Evolutionary conservation across 1,284 basidiomycete species (phyloP), one percentile per base, ranked within the genome.

Genomic region (Microbotryomycetes sp.): DNA sequence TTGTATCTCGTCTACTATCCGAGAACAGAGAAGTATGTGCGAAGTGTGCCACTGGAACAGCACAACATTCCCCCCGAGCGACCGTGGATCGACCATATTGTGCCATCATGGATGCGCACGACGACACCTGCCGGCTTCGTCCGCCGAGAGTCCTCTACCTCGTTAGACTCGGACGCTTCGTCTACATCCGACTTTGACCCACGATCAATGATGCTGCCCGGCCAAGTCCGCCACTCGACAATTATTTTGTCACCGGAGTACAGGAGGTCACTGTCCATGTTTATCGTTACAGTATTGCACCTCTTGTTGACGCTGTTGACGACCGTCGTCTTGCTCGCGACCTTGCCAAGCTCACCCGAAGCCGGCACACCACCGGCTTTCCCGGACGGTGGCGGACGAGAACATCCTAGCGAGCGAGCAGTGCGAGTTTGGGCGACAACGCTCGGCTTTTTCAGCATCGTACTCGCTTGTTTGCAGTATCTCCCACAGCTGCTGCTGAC

Each of bases 1-100:
- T 82, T 97, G 3, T 98, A 89, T 77, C 86, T 98, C 76, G 78
- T 88, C 50, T 98, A 93, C 80, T 98, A 91, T 73, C 93, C 93
- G 0, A 76, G 80, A 13, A 83, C 89, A 68, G 83, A 87, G 68
- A 91, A 91, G 74, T 89, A 86, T 73, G 78, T 67, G n/a, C 61
- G 58, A 13, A 56, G 59, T n/a, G 62, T 66, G 5, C 62, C 62
- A 3, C 57, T 66, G 46, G 31, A 57, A 7, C 27, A 52, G 23
- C 47, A 51, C 9, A 45, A 54, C 35, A 56, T 68, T 26, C 64
- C 66, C 5, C 45, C 55, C n/a, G 46, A 61, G 48, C 31, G 35
- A 4, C 45, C 57, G 4, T 35, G 35, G 21, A 54, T 58, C 46
- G 23, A 54, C 15, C 53, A 59, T 6, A 54, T 67, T 52, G 55